phyloP scores from a whole-genome alignment of 805 yeast genomes.

The Candida parachauliodes region DNA sequence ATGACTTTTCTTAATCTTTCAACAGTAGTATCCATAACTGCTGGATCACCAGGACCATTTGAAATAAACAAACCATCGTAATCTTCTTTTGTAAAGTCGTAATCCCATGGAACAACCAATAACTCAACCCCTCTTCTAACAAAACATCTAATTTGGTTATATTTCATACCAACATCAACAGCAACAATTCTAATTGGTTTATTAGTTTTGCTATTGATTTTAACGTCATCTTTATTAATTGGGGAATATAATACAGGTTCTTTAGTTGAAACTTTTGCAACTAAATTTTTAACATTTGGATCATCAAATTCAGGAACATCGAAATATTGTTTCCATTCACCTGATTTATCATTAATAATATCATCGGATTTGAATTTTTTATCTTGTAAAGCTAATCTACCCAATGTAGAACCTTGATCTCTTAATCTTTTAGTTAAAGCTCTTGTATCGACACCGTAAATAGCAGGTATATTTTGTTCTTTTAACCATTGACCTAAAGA shows the following conservation, averaged over 20 bases:
- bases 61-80: conserved; percentile 95
- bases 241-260: conserved; percentile 79
- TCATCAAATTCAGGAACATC: conserved; percentile 86
- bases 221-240: conserved; percentile 48
- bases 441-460: conserved; percentile 97
- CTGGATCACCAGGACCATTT: conserved; percentile 99
- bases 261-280: conserved; percentile 80
- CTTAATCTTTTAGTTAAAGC: conserved; percentile 89
- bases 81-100: conserved; percentile 73
- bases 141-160: conserved; percentile 95
- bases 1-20: conserved; percentile 56
- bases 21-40: conserved; percentile 70
- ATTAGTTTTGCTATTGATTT: conserved; percentile 50
- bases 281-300: conserved; percentile 89
- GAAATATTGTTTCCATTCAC: conserved; percentile 59
- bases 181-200: conserved; percentile 80
- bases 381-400: conserved; percentile 73
- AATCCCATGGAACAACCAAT: conserved; percentile 93
- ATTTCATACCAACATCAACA: conserved; percentile 97
- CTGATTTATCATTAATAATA: conserved; percentile 25
- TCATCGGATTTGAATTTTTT: conserved; percentile 25
- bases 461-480: conserved; percentile 88
- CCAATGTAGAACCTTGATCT: conserved; percentile 88
- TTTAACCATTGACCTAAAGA: conserved; percentile 93
- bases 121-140: conserved; percentile 95